A percentile compares a stretch with the other conserved stretches of the same genome.
phyloP scores from a whole-genome alignment of 495 filamentous ascomycete genomes.

The Aspergillus mulundensis region DNA sequence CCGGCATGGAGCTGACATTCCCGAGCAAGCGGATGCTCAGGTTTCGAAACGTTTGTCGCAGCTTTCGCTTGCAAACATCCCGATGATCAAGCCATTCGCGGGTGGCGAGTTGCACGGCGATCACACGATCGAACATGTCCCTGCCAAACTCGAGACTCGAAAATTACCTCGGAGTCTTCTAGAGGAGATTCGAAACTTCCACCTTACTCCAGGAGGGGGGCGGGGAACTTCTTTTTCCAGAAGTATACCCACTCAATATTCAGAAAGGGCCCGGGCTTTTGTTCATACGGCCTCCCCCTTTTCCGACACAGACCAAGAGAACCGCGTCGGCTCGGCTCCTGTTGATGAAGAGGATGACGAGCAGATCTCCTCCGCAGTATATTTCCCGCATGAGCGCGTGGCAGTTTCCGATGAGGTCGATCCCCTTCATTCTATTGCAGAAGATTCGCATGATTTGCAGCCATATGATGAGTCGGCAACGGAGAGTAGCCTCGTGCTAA shows the following conservation, averaged over 20 bases:
- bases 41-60: constrained; percentile 33
- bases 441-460: constrained; percentile 34
- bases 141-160: constrained; percentile 23
- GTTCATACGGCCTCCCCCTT: constrained; percentile 22
- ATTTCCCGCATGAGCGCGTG: constrained; percentile 81
- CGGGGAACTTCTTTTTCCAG: constrained; percentile 51
- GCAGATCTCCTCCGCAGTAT: constrained; percentile 91
- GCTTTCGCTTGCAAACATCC: constrained; percentile 27
- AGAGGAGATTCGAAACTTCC: constrained; percentile 59
- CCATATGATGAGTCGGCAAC: constrained; percentile 33
- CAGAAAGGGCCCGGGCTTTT: constrained; percentile 33
- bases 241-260: constrained; percentile 49
- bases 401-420: constrained; percentile 33
- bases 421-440: constrained; percentile 42
- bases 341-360: constrained; percentile 81
- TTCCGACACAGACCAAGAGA: constrained; percentile 27
- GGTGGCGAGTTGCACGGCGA: constrained; percentile 9
- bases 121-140: constrained; percentile 20
- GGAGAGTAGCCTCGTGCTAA: constrained; percentile 30
- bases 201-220: constrained; percentile 52
- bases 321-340: constrained; percentile 42
- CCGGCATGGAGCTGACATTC: constrained; percentile 2
- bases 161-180: constrained; percentile 48
- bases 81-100: constrained; percentile 18
- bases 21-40: constrained; percentile 9